Base-by-base conservation (phyloP, 2,329 filamentous ascomycete species). In the Peltaster fructicola region DNA sequence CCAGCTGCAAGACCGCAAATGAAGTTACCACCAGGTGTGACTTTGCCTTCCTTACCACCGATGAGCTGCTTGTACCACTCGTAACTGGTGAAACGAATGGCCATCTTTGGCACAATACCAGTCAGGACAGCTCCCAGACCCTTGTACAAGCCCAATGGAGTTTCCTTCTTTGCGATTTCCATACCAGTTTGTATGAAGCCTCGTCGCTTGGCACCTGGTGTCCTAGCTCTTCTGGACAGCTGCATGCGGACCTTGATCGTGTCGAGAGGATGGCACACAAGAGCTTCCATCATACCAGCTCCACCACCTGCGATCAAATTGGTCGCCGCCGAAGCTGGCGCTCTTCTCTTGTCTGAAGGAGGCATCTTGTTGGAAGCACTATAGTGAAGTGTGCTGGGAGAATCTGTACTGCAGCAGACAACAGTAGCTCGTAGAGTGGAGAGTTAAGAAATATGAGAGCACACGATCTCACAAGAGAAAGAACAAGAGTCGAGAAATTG, bases 181-280 rank as follows among this genome's bases (percentile, higher is more conserved):
- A 64, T 55, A 33, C 88, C 88, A 2, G 88, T 98, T 28, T 62
- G 62, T 37, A 93, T 51, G 59, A 98, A 98, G 35, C 88, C 85
- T 40, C 82, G 76, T 42, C 75, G 73, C 43, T 84, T 80, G 18
- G 56, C 70, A 32, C 88, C 88, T 29, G 82, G 82, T 31, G 71
- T 67, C 38, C 77, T 68, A 24, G 78, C 81, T 50, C 88, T 72
- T 38, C 76, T 68, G 28, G 88, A 95, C 32, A 98, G 74, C 59
- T 98, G 88, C 90, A 98, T 98, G 41, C 88, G 82, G 34, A 98
- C 88, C 67, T 98, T 93, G 62, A 95, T 91, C 31, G 84, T 93
- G 54, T 93, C 81, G 30, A 95, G 67, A 34, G 88, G 88, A 62
- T 98, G 88, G 54, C 88, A 98, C 26, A 63, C 82, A 34, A 98